phyloP scores from a whole-genome alignment of 345 rosid species.

The Hibiscus mutabilis region DNA sequence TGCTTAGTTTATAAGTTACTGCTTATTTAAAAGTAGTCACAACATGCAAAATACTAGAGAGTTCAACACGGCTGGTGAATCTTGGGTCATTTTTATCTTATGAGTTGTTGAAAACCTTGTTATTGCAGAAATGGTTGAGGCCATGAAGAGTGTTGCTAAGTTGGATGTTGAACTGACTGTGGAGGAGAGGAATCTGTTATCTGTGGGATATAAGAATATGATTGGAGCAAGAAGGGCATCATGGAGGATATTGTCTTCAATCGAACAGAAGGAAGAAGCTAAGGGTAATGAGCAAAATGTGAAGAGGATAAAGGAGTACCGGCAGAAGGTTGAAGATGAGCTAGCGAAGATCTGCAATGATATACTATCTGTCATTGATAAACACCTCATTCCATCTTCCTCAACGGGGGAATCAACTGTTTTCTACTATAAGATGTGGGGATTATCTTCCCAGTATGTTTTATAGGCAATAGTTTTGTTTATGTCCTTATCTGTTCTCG shows the following conservation, averaged over 20 bases:
- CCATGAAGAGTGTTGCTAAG: conserved; percentile 71
- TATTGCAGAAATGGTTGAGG: conserved; percentile 66
- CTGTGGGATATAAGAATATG: conserved; percentile 87
- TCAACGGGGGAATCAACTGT: conserved; percentile 71
- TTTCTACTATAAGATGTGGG: conserved; percentile 79
- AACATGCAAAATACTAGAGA: too few relatives aligned
- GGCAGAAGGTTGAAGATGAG: conserved; percentile 70
- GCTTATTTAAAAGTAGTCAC: too few relatives aligned
- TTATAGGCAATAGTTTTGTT: neutral
- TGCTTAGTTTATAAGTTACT: too few relatives aligned
- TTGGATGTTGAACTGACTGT: conserved; percentile 63
- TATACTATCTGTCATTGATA: conserved; percentile 54
- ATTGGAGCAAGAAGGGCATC: conserved; percentile 82
- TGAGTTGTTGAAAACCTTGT: neutral
- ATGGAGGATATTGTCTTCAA: conserved; percentile 62
- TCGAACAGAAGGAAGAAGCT: conserved; percentile 79
- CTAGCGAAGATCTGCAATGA: conserved; percentile 65
- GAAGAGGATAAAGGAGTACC: conserved; percentile 63
- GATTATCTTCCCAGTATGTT: neutral
- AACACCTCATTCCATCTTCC: conserved; percentile 63
- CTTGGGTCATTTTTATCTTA: too few relatives aligned
- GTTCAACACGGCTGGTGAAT: neutral
- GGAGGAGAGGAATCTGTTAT: conserved; percentile 78
- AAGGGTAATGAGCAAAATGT: conserved; percentile 66
- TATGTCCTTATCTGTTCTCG: neutral